Base-by-base conservation (phyloP, 2,329 filamentous ascomycete genomes). In the Calonectria hongkongensis region DNA sequence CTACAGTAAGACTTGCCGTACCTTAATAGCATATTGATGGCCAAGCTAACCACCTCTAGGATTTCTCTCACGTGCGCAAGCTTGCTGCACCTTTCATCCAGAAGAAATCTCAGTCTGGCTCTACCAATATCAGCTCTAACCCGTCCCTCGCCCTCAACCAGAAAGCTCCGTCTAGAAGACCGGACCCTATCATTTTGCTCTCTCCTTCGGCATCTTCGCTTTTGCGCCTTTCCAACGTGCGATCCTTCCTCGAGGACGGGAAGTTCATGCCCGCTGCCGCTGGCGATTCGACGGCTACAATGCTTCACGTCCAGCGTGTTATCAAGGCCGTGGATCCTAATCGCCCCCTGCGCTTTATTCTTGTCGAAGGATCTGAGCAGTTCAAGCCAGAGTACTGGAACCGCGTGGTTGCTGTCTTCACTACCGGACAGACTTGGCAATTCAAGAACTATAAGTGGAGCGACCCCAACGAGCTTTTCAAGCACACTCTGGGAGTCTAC, bases 351-450 rank as follows among this genome's bases (percentile, higher is more conserved):
- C 94, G 96, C 58, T 99, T 99, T 87, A 97, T 98, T 82, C 92
- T 99, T 47, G 96, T 98, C 67, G 97, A 99, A 83, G 94, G 93
- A 21, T 94, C 96, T 0, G 93, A 97, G 82, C 94, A 97, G 83
- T 99, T 99, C 90, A 98, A 98, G 84, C 97, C 97, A 0, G 96
- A 98, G 82, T 98, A 98, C 87, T 99, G 97, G 97, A 93, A 93
- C 80, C 93, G 96, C 65, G 94, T 99, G 8, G 97, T 98, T 2
- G 97, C 94, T 15, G 96, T 99, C 70, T 98, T 99, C 86, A 99
- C 97, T 0, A 99, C 97, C 0, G 97, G 97, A 41, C 97, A 99
- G 86, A 92, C 94, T 12, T 99, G 97, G 97, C 97, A 99, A 85
- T 99, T 99, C 87, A 98, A 98, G 86, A 94, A 92, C 78, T 99